These are phyloP conservation scores for Eucalyptus cloeziana DNA, from an alignment of 345 rosid genomes.

Conservation along the genomic window DNA sequence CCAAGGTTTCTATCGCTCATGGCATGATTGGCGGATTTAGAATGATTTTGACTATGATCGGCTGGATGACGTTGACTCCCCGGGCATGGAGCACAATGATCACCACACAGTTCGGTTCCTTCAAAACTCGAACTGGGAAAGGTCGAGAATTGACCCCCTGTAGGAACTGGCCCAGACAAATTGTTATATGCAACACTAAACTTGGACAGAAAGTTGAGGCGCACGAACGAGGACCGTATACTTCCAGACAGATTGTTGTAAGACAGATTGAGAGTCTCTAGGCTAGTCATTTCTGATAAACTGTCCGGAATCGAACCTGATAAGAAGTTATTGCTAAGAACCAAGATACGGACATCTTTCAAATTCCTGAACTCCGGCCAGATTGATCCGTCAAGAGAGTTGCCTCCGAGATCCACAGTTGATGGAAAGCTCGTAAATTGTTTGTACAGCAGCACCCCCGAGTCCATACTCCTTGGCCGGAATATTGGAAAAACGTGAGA, in stretches of 20 bases:
- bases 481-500: neutral
- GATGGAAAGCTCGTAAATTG: neutral
- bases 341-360: neutral
- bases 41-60: neutral
- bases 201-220: neutral
- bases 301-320: neutral
- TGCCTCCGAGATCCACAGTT: neutral
- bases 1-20: neutral
- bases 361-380: neutral
- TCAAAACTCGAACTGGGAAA: neutral
- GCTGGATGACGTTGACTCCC: neutral
- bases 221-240: neutral
- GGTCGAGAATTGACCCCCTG: neutral
- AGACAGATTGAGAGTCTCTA: neutral
- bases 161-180: neutral
- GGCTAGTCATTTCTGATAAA: neutral
- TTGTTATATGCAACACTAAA: neutral
- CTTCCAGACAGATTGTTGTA: neutral
- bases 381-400: neutral
- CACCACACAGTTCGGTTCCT: slow-evolving; percentile 40
- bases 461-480: neutral
- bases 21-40: neutral
- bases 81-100: slow-evolving; percentile 31
- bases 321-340: neutral
- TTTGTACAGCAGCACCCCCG: neutral